These are phyloP conservation scores for Cadophora luteo-olivacea DNA, from an alignment of 2,329 filamentous ascomycete genomes.

Conservation along the genomic window DNA sequence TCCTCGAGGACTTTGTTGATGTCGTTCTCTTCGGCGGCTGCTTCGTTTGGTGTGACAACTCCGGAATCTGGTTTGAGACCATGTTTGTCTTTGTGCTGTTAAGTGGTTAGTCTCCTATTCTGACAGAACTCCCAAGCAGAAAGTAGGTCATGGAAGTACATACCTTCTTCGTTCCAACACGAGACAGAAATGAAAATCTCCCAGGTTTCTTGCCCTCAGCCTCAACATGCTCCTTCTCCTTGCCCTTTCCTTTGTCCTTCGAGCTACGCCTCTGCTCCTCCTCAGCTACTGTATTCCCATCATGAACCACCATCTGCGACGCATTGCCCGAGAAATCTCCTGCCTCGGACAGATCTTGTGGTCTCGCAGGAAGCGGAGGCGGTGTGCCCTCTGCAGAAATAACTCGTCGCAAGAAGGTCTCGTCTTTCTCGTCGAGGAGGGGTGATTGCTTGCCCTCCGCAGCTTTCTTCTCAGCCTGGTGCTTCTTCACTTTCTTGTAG, in stretches of 20 bases:
- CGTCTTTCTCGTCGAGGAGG: conserved; percentile 62
- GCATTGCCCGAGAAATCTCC: conserved; percentile 39
- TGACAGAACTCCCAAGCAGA: background rate
- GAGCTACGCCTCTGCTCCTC: conserved; percentile 37
- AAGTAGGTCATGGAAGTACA: background rate
- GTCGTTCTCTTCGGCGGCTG: conserved; percentile 67
- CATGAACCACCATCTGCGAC: conserved; percentile 50
- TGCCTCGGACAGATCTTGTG: conserved; percentile 33
- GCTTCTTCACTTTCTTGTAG: conserved; percentile 68
- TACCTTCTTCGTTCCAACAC: conserved; percentile 40
- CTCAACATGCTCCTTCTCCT: conserved; percentile 43
- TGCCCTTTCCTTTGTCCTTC: conserved; percentile 37
- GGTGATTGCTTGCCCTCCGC: conserved; percentile 14
- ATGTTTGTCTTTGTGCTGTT: conserved; percentile 49
- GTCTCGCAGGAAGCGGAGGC: conserved; percentile 57
- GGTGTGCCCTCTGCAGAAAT: conserved; percentile 55
- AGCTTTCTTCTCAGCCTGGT: conserved; percentile 56
- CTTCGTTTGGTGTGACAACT: conserved; percentile 47
- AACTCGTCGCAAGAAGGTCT: conserved; percentile 63
- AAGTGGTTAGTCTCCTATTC: conserved; percentile 42
- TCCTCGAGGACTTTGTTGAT: conserved; percentile 81
- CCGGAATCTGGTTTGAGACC: conserved; percentile 48
- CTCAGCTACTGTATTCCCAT: conserved; percentile 48
- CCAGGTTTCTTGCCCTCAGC: conserved; percentile 47
- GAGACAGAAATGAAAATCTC: conserved; percentile 49